Percentiles rank a stretch among this genome's conserved stretches.
phyloP scores from a whole-genome alignment of 2,329 filamentous ascomycete genomes.

The Alternaria ethzedia region DNA sequence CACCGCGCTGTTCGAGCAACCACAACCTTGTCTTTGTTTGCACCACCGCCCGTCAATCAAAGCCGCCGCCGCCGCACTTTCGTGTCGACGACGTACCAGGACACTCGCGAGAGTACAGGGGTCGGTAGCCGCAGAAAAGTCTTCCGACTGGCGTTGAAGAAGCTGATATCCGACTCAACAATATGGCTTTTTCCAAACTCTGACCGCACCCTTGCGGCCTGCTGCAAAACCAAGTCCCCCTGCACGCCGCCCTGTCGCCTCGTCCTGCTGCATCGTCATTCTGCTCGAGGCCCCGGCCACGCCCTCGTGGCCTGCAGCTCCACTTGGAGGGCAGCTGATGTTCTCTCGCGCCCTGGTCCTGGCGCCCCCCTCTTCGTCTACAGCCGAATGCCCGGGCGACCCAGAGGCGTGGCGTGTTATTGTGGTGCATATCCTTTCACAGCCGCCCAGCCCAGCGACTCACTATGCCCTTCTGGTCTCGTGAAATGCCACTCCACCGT shows the following conservation, averaged over 20 bases:
- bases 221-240: neutral
- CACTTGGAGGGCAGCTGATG: constrained; percentile 30
- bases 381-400: constrained; percentile 15
- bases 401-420: constrained; percentile 11
- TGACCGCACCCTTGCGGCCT: neutral
- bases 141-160: constrained; percentile 1
- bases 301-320: constrained; percentile 14
- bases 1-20: constrained; percentile 27
- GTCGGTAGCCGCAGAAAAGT: constrained; percentile 1
- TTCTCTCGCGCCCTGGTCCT: constrained; percentile 25
- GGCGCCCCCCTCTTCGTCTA: constrained; percentile 17
- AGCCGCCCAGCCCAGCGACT: neutral
- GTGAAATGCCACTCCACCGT: constrained; percentile 5
- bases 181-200: neutral
- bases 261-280: constrained; percentile 28
- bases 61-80: constrained; percentile 10
- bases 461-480: neutral
- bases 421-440: constrained; percentile 2
- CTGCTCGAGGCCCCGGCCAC: constrained; percentile 26
- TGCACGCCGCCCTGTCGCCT: constrained; percentile 9
- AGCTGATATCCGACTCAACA: neutral
- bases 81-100: constrained; percentile 2
- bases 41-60: constrained; percentile 38
- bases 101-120: constrained; percentile 2
- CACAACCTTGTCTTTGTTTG: constrained; percentile 32